Evolutionary conservation across 2,329 filamentous ascomycete species (phyloP).

Genomic region (Claviceps africana): DNA sequence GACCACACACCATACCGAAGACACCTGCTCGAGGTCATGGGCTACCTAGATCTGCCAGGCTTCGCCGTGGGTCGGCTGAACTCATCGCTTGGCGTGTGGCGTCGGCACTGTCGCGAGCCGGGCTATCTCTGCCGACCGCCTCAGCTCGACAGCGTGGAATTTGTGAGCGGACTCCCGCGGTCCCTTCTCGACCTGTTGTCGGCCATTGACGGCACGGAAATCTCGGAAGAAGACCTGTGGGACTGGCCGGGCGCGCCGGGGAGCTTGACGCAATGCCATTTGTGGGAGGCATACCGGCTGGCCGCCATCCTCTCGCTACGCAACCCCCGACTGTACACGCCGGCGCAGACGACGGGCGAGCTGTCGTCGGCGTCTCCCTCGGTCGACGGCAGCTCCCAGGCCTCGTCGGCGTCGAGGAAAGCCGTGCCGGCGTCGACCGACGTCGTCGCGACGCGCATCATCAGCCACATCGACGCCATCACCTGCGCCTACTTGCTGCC

Average conservation of each 20-base stretch:
- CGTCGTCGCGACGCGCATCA: background rate
- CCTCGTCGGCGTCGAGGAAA: background rate
- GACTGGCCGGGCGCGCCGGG: conserved; percentile 1
- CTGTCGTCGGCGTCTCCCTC: background rate
- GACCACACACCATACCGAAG: background rate
- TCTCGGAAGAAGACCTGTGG: conserved; percentile 1
- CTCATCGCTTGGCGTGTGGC: background rate
- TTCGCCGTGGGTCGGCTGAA: conserved; percentile 1
- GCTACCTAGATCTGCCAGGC: conserved; percentile 1
- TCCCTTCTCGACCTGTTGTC: conserved; percentile 1
- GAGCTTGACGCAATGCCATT: background rate
- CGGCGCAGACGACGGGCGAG: background rate
- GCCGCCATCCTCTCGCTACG: background rate
- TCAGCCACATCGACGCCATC: conserved; percentile 2
- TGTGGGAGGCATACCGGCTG: conserved; percentile 1
- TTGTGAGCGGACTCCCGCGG: conserved; percentile 1
- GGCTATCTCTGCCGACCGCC: conserved; percentile 1
- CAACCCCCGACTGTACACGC: background rate
- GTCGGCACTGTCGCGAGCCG: conserved; percentile 1
- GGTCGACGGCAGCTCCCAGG: background rate
- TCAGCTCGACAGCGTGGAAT: conserved; percentile 1
- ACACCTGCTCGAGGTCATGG: conserved; percentile 1
- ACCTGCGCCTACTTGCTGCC: background rate
- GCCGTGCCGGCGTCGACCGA: background rate
- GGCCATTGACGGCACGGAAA: background rate